phyloP scores from a whole-genome alignment of 352 stramenopile genomes.

The Halophytophthora polymorphica region DNA sequence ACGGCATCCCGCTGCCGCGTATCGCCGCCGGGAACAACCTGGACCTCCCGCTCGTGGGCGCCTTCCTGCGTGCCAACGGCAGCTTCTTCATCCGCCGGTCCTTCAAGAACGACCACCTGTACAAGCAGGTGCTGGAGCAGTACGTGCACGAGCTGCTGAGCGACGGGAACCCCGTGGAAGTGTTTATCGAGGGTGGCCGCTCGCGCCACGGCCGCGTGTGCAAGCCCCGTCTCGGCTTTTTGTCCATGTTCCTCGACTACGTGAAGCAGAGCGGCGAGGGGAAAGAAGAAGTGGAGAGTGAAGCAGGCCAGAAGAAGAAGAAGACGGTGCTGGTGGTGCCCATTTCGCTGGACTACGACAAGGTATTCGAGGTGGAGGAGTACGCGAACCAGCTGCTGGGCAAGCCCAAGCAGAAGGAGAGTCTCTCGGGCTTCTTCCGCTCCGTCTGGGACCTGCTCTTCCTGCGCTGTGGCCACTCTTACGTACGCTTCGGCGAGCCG shows the following conservation, averaged over 20 bases:
- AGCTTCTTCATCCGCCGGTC: constrained; percentile 90
- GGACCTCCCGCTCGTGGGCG: constrained; percentile 75
- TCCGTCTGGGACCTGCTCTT: constrained; percentile 76
- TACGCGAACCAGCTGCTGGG: constrained; percentile 87
- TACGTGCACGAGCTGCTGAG: constrained; percentile 83
- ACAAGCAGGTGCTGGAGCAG: constrained; percentile 82
- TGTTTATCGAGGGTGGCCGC: constrained; percentile 88
- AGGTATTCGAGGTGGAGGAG: constrained; percentile 83
- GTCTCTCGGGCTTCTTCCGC: constrained; percentile 63
- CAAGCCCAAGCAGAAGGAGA: constrained; percentile 84
- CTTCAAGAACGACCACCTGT: constrained; percentile 65
- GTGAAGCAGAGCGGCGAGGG: constrained; percentile 28
- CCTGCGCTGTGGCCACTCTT: constrained; percentile 75
- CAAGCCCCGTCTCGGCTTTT: constrained; percentile 68
- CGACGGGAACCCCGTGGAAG: constrained; percentile 82
- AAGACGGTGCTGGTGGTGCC: constrained; percentile 74
- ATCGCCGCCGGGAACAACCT: constrained; percentile 89
- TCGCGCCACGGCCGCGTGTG: constrained; percentile 77
- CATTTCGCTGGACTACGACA: constrained; percentile 89
- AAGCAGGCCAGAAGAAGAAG: constrained; percentile 16
- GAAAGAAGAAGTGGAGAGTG: constrained; percentile 4
- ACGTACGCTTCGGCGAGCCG: constrained; percentile 78
- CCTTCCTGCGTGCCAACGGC: constrained; percentile 79
- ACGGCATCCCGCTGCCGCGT: constrained; percentile 78
- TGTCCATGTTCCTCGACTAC: constrained; percentile 73